Evolutionary conservation across 176 grass and related monocot genomes (phyloP).

Genomic region (Triticum monococcum): DNA sequence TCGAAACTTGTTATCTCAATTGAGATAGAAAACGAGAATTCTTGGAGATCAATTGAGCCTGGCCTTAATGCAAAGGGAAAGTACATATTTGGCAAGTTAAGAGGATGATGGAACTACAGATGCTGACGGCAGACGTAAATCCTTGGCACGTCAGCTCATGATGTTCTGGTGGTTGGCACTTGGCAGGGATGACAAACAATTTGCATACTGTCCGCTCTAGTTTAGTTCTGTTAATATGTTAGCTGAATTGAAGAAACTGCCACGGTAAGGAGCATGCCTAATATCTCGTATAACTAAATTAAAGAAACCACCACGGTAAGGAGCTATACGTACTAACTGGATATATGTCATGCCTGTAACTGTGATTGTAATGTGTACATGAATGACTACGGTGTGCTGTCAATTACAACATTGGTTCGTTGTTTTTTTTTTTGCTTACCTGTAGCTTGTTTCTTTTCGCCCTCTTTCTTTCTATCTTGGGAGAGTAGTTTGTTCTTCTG

Average conservation of each 20-base stretch:
- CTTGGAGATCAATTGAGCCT: background rate
- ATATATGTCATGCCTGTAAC: background rate
- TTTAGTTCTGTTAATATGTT: background rate
- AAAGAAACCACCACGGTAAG: background rate
- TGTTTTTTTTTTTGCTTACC: background rate
- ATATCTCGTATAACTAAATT: background rate
- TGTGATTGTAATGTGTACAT: constrained; percentile 30
- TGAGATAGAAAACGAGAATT: background rate
- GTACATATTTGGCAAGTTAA: constrained; percentile 6
- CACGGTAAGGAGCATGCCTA: background rate
- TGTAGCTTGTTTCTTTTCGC: background rate
- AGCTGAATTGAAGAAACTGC: background rate
- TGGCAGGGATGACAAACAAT: background rate
- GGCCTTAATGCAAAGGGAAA: background rate
- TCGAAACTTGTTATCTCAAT: background rate
- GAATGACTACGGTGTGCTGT: background rate
- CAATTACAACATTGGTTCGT: background rate
- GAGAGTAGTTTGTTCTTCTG: background rate
- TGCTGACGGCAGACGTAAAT: background rate
- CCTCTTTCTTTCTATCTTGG: background rate
- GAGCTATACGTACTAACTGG: background rate
- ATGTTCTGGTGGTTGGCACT: background rate
- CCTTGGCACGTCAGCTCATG: background rate
- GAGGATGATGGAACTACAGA: background rate
- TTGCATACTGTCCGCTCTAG: background rate